A percentile compares a stretch with the other conserved stretches of the same genome.
Evolutionary conservation across 805 yeast genomes (phyloP).

Genomic region (Candida sanyiensis): DNA sequence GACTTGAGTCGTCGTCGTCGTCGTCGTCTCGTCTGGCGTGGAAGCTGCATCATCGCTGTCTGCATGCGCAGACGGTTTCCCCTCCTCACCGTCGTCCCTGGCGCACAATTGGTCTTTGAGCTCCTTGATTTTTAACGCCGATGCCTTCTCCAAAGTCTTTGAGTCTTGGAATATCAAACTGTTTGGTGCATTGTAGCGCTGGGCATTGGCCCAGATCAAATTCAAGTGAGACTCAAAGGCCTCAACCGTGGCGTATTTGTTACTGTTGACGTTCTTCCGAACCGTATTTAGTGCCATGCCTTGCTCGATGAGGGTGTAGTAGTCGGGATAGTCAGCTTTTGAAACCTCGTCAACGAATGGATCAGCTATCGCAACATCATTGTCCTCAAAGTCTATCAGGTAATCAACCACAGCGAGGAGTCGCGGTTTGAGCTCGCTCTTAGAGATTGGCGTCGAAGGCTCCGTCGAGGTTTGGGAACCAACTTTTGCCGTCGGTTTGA

Average conservation of each 20-base stretch:
- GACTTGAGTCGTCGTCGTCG: neutral
- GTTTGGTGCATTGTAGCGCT: constrained; percentile 66
- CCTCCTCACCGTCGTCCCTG: neutral
- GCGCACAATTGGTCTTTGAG: neutral
- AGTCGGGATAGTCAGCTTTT: constrained; percentile 70
- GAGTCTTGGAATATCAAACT: constrained; percentile 74
- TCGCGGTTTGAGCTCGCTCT: constrained; percentile 11
- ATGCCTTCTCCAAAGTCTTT: constrained; percentile 46
- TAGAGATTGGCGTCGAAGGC: constrained; percentile 1
- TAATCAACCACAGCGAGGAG: constrained; percentile 16
- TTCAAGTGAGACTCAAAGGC: constrained; percentile 54
- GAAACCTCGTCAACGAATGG: constrained; percentile 76
- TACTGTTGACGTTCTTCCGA: constrained; percentile 43
- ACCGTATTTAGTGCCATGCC: constrained; percentile 73
- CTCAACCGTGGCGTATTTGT: constrained; percentile 48
- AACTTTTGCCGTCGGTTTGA: constrained; percentile 2
- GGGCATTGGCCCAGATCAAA: constrained; percentile 74
- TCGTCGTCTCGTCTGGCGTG: neutral
- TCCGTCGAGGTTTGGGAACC: constrained; percentile 2
- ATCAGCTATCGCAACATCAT: constrained; percentile 42
- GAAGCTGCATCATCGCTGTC: neutral
- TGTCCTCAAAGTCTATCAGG: constrained; percentile 21
- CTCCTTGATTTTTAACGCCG: constrained; percentile 26
- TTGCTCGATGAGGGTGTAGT: constrained; percentile 60
- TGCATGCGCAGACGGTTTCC: neutral